Base-by-base conservation (phyloP, 2,329 filamentous ascomycete species). In the Fusarium azukiicola region DNA sequence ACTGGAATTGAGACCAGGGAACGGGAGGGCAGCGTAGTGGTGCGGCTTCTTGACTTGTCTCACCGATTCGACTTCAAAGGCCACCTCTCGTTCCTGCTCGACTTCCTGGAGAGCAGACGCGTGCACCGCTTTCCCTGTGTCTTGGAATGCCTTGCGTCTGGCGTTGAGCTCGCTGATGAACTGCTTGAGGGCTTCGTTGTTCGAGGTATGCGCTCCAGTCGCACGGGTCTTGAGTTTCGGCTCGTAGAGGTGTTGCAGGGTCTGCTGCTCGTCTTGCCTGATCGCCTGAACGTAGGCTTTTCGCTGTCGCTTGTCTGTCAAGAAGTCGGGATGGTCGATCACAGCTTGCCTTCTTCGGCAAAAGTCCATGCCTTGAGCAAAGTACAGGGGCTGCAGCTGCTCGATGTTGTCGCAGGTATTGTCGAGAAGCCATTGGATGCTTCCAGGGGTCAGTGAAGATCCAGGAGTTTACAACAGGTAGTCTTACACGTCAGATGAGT, bases 401-500 rank as follows among this genome's bases (percentile, higher is more conserved):
- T 94, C 92, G 21, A 93, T 93, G 2, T 86, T 89, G 17, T 87
- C 85, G 73, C 94, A 95, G 0, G 93, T 94, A 71, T 95, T 92
- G 67, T 94, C 88, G 0, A 96, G 86, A 0, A 95, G 88, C 94
- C 94, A 95, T 52, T 81, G 71, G 14, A 83, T 80, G 13, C 80
- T 81, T 21, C 8, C 19, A 23, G 7, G 16, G 17, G 36, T 81
- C 66, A 81, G 77, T 27, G 16, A 9, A 50, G 16, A 17, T 23
- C 8, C 8, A 8, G 81, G 21, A 42, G 16, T n/a, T 2, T 36
- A 2, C 5, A 4, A 12, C 5, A 14, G 17, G 6, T 9, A 58
- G 7, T 44, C 80, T 17, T 95, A 78, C 76, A 83, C 82, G 54
- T 83, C 78, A 7, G 64, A 50, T 12, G 82, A 83, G 44, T 81